Base-by-base conservation (phyloP, 1,284 basidiomycete species). In the Cryptococcus deneoformans region DNA sequence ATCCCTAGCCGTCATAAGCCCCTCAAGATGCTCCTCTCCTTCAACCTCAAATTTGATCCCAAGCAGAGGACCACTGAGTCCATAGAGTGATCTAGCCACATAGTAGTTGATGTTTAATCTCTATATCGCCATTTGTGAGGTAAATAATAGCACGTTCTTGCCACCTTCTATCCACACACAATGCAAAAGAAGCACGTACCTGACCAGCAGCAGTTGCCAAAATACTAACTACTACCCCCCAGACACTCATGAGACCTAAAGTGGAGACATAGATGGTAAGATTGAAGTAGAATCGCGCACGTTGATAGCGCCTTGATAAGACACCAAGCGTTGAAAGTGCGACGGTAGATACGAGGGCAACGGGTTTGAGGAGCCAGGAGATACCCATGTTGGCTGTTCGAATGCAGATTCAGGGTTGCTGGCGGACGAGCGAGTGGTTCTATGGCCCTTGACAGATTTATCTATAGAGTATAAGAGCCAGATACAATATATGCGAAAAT, bases 21-120 rank as follows among this genome's bases (percentile, higher is more conserved):
- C 50, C 60, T 72, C 52, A 51, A 98, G 80, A 72, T 94, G 80
- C 72, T 97, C 89, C 69, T 87, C 86, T 34, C 92, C 93, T 73
- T 97, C 92, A 37, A 98, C 83, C 53, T 86, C 83, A 66, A 97
- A 80, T 50, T 80, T 78, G 64, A 95, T 80, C 60, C 87, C 88
- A 49, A 94, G 74, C 3, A 87, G 74, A 11, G 84, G 84, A 42
- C 85, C 82, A 47, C 86, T 84, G 56, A 92, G 64, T 53, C 76
- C 69, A 80, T 95, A 92, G 80, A 99, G 98, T 46, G 84, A 85
- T 52, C 90, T 81, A 2, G 92, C 95, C 44, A 95, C 88, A 63
- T 89, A 80, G 67, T 84, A 88, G 79, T 95, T 92, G 68, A 90
- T 89, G 75, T 97, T 89, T 72, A 87, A 86, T 16, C 88, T 82